Evolutionary conservation across 2,329 filamentous ascomycete species (phyloP).

Genomic region (Sclerotinia trifoliorum): DNA sequence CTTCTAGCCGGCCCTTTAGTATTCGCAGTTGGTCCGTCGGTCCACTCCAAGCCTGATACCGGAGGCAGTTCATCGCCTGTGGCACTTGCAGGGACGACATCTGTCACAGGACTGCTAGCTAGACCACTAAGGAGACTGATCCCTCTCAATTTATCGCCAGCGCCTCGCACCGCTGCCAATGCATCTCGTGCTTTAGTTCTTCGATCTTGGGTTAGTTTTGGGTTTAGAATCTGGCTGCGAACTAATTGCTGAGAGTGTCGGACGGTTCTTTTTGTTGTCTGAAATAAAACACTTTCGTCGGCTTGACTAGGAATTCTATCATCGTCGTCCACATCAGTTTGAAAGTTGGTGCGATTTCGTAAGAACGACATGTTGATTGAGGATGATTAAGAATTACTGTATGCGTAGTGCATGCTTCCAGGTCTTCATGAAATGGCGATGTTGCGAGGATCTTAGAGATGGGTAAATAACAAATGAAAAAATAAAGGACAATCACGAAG

Average conservation of each 20-base stretch:
- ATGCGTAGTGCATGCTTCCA: background rate
- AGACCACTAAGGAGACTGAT: background rate
- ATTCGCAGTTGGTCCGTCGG: background rate
- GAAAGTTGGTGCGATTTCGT: slow-evolving; percentile 6
- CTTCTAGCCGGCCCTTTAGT: background rate
- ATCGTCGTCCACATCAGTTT: background rate
- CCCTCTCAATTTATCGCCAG: background rate
- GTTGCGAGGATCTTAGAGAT: background rate
- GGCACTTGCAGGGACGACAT: background rate
- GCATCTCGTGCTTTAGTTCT: slow-evolving; percentile 11
- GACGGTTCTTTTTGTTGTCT: background rate
- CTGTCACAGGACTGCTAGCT: slow-evolving; percentile 6
- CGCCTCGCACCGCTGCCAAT: background rate
- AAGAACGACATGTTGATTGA: background rate
- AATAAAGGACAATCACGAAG: background rate
- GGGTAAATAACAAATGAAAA: slow-evolving; percentile 12
- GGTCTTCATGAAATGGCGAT: background rate
- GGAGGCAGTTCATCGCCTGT: background rate
- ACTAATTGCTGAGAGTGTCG: background rate
- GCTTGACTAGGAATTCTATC: background rate
- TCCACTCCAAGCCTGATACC: background rate
- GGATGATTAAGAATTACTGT: background rate
- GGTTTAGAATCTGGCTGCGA: background rate
- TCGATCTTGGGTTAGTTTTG: background rate
- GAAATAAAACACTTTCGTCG: slow-evolving; percentile 5